Evolutionary conservation across 768 basidiomycete genomes (phyloP), one percentile per base, ranked within the genome.

Genomic region (Coprinellus micaceus): DNA sequence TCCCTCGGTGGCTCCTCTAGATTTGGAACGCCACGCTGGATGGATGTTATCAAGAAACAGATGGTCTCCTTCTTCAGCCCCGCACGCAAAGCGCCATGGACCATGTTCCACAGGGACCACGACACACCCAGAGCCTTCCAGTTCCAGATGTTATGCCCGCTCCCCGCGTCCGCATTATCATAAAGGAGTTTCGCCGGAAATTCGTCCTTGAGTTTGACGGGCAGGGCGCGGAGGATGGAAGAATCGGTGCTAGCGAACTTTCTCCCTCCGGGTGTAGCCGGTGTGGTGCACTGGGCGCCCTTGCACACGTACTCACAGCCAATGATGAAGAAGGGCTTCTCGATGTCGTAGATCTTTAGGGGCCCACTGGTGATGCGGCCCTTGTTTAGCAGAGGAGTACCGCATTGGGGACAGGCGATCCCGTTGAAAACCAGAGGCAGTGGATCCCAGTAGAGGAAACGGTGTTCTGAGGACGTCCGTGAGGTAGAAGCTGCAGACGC

Each of bases 401-500:
- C 70, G 64, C 90, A 92, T 41, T 64, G 75, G 0, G 89, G 87
- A 61, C 90, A 92, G 1, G 82, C 76, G 43, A 92, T 87, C 3
- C 90, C 90, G 58, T 91, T 89, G 73, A 91, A 89, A 9, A 90
- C 83, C 46, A 92, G 82, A 0, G 89, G 87, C 48, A 85, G 84
- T 0, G 90, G 90, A 58, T 92, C 90, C 90, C 90, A 92, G 62
- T 89, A 92, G n/a, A 92, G 72, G 70, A 92, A 92, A 3, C 81
- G 82, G 60, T 91, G 85, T 53, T 89, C 84, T 5, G 86, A 84
- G 2, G 86, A 83, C 0, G 82, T 86, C 37, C 88, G 83, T 11
- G 85, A 76, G 6, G 79, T 81, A 10, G 83, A 82, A 10, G 24
- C 47, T 0, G 86, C 79, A 1, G 88, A 89, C 24, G 87, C 86